Percentiles rank a stretch among this genome's conserved stretches.
Evolutionary conservation across 2,329 filamentous ascomycete genomes (phyloP).

Genomic region (Ceratocystis smalleyi): DNA sequence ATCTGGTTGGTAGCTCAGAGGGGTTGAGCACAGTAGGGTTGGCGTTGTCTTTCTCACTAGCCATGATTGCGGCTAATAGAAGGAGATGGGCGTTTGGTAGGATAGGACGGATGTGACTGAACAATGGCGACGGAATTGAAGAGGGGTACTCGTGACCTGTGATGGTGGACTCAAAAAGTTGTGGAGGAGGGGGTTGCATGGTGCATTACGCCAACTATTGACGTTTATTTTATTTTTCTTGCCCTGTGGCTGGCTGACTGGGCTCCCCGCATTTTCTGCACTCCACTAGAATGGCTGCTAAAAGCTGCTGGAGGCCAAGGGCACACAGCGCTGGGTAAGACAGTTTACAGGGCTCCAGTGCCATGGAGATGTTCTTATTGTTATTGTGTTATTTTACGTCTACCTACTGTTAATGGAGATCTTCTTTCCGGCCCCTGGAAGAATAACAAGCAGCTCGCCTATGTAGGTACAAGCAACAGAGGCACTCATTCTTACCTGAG

Average conservation of each 20-base stretch:
- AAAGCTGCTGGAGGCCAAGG: not conserved
- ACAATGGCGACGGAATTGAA: not conserved
- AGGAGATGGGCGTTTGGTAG: not conserved
- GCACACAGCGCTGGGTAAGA: not conserved
- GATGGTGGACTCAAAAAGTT: not conserved
- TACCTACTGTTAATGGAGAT: too few relatives aligned
- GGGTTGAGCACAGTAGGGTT: slow-evolving; percentile 86
- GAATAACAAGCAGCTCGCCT: not conserved
- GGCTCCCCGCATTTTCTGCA: not conserved
- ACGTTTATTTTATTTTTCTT: not conserved
- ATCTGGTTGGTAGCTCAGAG: slow-evolving; percentile 73
- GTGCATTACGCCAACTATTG: not conserved
- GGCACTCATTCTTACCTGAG: not conserved
- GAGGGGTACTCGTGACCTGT: not conserved
- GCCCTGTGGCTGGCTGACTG: not conserved
- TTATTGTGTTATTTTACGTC: too few relatives aligned
- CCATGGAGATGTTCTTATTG: not conserved
- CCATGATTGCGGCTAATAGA: not conserved
- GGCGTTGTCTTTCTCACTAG: slow-evolving; percentile 48
- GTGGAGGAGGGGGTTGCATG: not conserved
- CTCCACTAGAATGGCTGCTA: not conserved
- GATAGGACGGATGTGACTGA: not conserved
- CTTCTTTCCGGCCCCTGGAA: too few relatives aligned
- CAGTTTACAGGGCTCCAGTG: not conserved
- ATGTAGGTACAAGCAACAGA: not conserved